Base-by-base conservation (phyloP, 352 stramenopile species). In the Globisporangium irregulare region DNA sequence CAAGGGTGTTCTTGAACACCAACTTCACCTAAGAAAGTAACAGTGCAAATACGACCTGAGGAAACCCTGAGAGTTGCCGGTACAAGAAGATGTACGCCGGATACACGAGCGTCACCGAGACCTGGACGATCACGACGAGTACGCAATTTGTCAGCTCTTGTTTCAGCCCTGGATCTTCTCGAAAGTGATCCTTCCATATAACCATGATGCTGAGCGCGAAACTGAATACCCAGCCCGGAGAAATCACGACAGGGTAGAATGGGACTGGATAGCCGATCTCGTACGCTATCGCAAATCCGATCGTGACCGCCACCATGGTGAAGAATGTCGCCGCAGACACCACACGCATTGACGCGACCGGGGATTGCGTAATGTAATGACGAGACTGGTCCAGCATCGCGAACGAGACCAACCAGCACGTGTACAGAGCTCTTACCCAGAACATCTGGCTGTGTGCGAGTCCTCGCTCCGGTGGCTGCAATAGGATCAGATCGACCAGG, bases 1-100 rank as follows among this genome's bases (percentile, higher is more conserved):
- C 46, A 4, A 57, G 43, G 20, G 27, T 25, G 20, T 43, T 58
- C 46, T 66, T 66, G 22, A 32, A 29, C 14, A 55, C 25, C 7
- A 79, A 51, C 38, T 82, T 82, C 8, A 82, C 73, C 10, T 68
- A 20, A 0, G 71, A 64, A 3, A 82, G 69, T 8, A 82, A 48
- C 8, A 78, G 41, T n/a, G 71, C 56, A 25, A 74, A 79, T 5
- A 46, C 36, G 1, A 62, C 59, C 25, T 82, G 74, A 0, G 22
- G 29, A 4, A 54, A 14, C 0, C 50, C 53, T 0, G 65, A 60
- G 1, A 78, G 32, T 2, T 51, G 73, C 22, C 63, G 66, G 34
- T 76, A 82, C 1, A 70, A 32, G 58, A 73, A 74, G 59, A 72
- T 74, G 64, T 72, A 81, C 6, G 68, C 64, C 12, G 67, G 66